A percentile compares a stretch with the other conserved stretches of the same genome.
Conservation (phyloP, 2,329 filamentous ascomycete genomes). For the Gnomoniopsis sp. region DNA sequence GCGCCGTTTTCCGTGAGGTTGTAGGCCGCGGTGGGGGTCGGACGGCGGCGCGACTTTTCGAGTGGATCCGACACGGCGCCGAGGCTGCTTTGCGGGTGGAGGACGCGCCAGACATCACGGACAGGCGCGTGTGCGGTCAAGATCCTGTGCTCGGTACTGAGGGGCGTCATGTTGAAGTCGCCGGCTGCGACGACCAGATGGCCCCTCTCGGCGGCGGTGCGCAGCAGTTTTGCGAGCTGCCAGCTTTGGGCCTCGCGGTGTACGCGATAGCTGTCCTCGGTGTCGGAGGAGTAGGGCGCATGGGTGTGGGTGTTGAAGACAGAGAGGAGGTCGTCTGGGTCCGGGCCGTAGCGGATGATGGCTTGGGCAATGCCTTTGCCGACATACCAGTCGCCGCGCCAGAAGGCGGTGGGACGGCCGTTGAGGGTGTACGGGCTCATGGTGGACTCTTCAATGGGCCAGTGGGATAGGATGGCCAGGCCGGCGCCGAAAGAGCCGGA, state of each 20-base stretch:
- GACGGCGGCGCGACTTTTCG: constrained; percentile 63
- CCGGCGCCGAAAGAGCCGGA: constrained; percentile 87
- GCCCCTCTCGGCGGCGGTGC: constrained; percentile 73
- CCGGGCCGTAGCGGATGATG: constrained; percentile 67
- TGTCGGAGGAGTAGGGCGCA: constrained; percentile 78
- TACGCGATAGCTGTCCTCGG: constrained; percentile 76
- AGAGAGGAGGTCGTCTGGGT: constrained; percentile 59
- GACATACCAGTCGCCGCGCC: constrained; percentile 92
- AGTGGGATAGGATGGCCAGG: constrained; percentile 82
- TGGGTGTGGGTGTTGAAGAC: constrained; percentile 94
- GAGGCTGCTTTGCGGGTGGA: constrained; percentile 80
- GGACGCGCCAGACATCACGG: constrained; percentile 76
- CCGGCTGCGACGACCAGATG: constrained; percentile 83
- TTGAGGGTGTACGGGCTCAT: constrained; percentile 91
- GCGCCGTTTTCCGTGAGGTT: constrained; percentile 80
- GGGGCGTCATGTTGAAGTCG: constrained; percentile 95
- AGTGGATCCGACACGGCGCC: constrained; percentile 66
- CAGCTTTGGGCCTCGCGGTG: constrained; percentile 91
- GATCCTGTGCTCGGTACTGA: constrained; percentile 78
- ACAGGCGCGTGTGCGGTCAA: constrained; percentile 76
- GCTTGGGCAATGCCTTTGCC: constrained; percentile 91
- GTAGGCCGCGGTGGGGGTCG: constrained; percentile 71
- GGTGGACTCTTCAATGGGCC: constrained; percentile 85
- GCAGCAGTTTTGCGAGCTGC: constrained; percentile 88
- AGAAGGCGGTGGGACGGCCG: constrained; percentile 89